Conservation (phyloP, 192 early-diverging fungal species). For the Podila clonocystis region DNA sequence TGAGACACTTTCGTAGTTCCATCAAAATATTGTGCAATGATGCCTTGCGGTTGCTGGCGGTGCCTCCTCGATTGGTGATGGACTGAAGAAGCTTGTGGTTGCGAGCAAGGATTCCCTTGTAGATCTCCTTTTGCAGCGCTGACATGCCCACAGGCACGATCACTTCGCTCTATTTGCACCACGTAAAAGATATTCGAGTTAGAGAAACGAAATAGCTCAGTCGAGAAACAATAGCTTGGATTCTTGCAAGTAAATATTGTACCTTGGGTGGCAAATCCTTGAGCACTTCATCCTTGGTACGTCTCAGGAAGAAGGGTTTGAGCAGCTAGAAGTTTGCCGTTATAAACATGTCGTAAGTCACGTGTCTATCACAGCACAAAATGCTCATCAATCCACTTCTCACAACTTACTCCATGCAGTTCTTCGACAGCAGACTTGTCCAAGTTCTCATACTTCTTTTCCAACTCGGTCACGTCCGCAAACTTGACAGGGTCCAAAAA, state of each 20-base stretch:
- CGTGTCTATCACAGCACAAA: background rate
- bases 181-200: no score
- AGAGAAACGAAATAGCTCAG: no score
- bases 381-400: background rate
- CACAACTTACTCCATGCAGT: slow-evolving; percentile 65
- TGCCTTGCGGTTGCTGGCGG: slow-evolving; percentile 28
- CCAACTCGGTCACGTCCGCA: slow-evolving; percentile 62
- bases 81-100: slow-evolving; percentile 60
- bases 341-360: background rate
- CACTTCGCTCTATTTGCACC: slow-evolving; percentile 59
- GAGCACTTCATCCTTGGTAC: slow-evolving; percentile 72
- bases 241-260: background rate
- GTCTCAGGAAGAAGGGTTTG: slow-evolving; percentile 75
- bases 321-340: slow-evolving; percentile 35
- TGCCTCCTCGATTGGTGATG: slow-evolving; percentile 55
- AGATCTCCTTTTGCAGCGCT: slow-evolving; percentile 73
- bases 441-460: slow-evolving; percentile 63
- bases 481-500: slow-evolving; percentile 75
- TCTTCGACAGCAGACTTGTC: slow-evolving; percentile 65
- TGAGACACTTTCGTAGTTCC: slow-evolving; percentile 74
- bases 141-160: slow-evolving; percentile 79
- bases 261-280: slow-evolving; percentile 70
- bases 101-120: slow-evolving; percentile 67
- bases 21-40: slow-evolving; percentile 64
- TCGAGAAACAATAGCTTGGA: no score